phyloP scores from a whole-genome alignment of 2,329 filamentous ascomycete genomes.

The Exophiala xenobiotica region DNA sequence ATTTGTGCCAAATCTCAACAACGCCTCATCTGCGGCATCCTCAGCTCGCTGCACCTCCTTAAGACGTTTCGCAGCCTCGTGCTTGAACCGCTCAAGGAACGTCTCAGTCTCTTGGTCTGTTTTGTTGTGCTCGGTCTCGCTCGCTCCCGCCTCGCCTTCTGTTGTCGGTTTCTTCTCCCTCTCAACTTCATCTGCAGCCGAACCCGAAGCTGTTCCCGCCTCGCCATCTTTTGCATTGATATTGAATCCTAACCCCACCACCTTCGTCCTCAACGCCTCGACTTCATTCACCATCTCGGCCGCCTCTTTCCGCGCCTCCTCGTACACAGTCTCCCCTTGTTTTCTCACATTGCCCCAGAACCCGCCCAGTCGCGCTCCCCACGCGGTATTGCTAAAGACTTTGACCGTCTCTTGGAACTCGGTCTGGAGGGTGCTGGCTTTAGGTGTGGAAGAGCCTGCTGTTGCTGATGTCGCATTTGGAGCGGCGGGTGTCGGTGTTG shows the following conservation, averaged over 20 bases:
- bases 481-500: constrained; percentile 34
- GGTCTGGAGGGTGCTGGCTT: constrained; percentile 63
- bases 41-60: constrained; percentile 90
- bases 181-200: constrained; percentile 15
- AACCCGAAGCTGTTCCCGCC: too few relatives aligned
- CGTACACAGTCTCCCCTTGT: constrained; percentile 86
- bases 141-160: constrained; percentile 29
- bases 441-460: constrained; percentile 24
- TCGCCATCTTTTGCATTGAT: too few relatives aligned
- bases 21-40: constrained; percentile 91
- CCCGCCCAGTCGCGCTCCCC: constrained; percentile 84
- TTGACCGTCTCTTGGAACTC: constrained; percentile 96
- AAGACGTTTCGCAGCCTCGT: constrained; percentile 76
- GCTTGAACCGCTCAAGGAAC: constrained; percentile 72
- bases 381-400: constrained; percentile 85
- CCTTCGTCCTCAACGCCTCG: constrained; percentile 64
- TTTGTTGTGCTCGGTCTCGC: constrained; percentile 35
- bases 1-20: constrained; percentile 86
- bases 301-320: constrained; percentile 79
- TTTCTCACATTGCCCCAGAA: constrained; percentile 91
- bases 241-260: constrained; percentile 20
- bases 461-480: constrained; percentile 43
- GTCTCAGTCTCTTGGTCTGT: constrained; percentile 52
- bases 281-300: constrained; percentile 81
- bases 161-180: constrained; percentile 35